A percentile compares a stretch with the other conserved stretches of the same genome.
Evolutionary conservation across 495 filamentous ascomycete species (phyloP).

Genomic region (Neurospora sublineolata): DNA sequence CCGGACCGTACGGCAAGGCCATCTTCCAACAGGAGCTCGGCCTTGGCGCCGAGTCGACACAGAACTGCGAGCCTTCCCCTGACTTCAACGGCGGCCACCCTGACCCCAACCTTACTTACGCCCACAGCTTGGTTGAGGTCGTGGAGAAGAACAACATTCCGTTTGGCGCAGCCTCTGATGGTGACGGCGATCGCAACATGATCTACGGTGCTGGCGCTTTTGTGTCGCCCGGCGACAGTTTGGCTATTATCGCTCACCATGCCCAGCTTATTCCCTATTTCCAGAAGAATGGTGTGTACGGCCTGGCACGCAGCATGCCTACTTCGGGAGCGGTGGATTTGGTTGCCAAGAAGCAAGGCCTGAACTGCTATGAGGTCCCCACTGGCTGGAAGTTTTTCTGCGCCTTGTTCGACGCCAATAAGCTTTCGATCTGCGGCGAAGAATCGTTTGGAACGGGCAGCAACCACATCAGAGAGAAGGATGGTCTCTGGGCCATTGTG

Average conservation of each 20-base stretch:
- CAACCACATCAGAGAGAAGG: slow-evolving; percentile 99
- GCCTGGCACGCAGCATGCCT: slow-evolving; percentile 92
- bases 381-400: slow-evolving; percentile 99
- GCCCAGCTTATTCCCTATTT: slow-evolving; percentile 94
- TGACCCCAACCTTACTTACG: slow-evolving; percentile 97
- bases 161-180: slow-evolving; percentile 92
- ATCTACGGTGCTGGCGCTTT: slow-evolving; percentile 96
- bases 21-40: slow-evolving; percentile 94
- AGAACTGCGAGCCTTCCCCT: slow-evolving; percentile 85
- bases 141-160: slow-evolving; percentile 87
- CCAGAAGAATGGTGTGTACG: slow-evolving; percentile 90
- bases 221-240: slow-evolving; percentile 90
- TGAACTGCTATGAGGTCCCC: slow-evolving; percentile 90
- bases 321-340: slow-evolving; percentile 91
- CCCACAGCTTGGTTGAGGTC: slow-evolving; percentile 84
- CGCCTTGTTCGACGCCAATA: slow-evolving; percentile 89
- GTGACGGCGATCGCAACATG: slow-evolving; percentile 98
- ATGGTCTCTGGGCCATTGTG: slow-evolving; percentile 92
- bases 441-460: slow-evolving; percentile 97
- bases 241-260: slow-evolving; percentile 96
- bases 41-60: slow-evolving; percentile 60
- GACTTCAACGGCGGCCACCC: slow-evolving; percentile 97
- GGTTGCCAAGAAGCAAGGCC: slow-evolving; percentile 85
- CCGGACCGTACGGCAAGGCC: slow-evolving; percentile 84
- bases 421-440: slow-evolving; percentile 97